Conservation (phyloP, 768 basidiomycete species). For the Peribolospora baueri region DNA sequence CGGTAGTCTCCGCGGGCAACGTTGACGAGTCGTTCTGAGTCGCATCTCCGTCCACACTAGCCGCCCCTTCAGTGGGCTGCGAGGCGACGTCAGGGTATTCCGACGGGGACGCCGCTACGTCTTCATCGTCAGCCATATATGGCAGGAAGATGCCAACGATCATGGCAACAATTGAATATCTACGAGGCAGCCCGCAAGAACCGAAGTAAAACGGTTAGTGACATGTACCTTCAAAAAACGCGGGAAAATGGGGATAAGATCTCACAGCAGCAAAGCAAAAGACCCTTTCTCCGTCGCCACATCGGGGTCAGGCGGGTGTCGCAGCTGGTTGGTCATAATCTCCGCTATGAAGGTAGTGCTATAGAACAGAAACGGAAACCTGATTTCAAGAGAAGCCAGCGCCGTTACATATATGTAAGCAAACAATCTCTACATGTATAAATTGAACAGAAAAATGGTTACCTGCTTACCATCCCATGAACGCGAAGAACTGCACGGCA, state of each 20-base stretch:
- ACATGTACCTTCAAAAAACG: conserved; percentile 10
- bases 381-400: too few species aligned
- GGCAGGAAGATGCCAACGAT: conserved; percentile 45
- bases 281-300: too few species aligned
- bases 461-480: conserved; percentile 13
- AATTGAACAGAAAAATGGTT: conserved; percentile 10
- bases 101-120: too few species aligned
- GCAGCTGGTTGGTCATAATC: too few species aligned
- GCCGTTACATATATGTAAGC: too few species aligned
- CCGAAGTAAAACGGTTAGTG: conserved; percentile 5
- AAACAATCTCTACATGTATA: neutral
- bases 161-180: conserved; percentile 43
- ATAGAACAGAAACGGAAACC: neutral
- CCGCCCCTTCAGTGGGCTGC: too few species aligned
- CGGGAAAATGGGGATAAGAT: too few species aligned
- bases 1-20: neutral
- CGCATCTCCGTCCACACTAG: too few species aligned
- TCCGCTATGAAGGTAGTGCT: too few species aligned
- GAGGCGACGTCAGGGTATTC: too few species aligned
- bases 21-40: conserved; percentile 21
- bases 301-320: too few species aligned
- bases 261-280: neutral
- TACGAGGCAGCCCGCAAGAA: neutral
- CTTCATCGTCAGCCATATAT: conserved; percentile 1
- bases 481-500: conserved; percentile 8